A percentile compares a stretch with the other conserved stretches of the same genome.
Conservation (phyloP, 371 early-diverging fungal species). For the Mucor saturninus region DNA sequence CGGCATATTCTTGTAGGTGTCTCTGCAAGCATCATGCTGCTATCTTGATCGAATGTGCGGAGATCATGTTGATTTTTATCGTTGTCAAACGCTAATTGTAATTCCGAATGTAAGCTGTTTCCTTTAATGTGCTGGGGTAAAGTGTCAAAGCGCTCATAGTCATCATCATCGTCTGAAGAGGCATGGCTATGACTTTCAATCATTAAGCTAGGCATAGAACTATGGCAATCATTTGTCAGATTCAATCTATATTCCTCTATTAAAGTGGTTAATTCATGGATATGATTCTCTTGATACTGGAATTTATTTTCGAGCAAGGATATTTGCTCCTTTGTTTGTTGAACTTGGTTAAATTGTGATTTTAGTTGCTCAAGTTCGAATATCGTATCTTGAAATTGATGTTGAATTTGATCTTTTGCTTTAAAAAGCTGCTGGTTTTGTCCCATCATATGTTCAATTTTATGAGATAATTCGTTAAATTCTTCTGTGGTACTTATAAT, state of each 20-base stretch:
- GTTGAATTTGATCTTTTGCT: constrained; percentile 24
- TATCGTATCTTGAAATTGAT: constrained; percentile 21
- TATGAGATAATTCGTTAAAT: not conserved
- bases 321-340: constrained; percentile 32
- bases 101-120: not conserved
- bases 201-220: not conserved
- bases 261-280: constrained; percentile 34
- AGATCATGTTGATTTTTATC: not conserved
- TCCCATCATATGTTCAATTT: constrained; percentile 6
- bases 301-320: constrained; percentile 33
- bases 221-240: constrained; percentile 7
- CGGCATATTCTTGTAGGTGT: not conserved
- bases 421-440: constrained; percentile 10
- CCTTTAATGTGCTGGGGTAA: not conserved
- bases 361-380: constrained; percentile 29
- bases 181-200: not conserved
- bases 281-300: constrained; percentile 38
- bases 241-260: constrained; percentile 48
- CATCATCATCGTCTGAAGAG: constrained; percentile 9
- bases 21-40: not conserved
- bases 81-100: not conserved
- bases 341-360: constrained; percentile 32
- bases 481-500: constrained; percentile 2
- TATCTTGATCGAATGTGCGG: not conserved
- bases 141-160: not conserved